A percentile compares a stretch with the other conserved stretches of the same genome.
phyloP scores from a whole-genome alignment of 2,329 filamentous ascomycete species.

The Colletotrichum salicis region DNA sequence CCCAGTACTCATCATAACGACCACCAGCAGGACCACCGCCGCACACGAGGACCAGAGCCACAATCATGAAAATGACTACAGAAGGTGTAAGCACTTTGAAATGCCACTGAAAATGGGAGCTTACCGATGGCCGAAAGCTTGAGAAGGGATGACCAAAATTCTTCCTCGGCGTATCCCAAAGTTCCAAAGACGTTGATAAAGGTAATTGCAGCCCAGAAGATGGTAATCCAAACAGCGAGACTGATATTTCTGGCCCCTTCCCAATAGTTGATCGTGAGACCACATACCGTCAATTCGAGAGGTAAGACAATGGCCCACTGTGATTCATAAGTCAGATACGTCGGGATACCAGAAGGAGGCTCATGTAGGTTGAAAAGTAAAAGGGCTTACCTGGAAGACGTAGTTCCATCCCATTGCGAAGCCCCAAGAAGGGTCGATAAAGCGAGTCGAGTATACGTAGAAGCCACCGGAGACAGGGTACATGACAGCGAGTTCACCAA shows the following conservation, averaged over 20 bases:
- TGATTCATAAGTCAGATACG: slow-evolving; percentile 34
- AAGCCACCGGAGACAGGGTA: slow-evolving; percentile 69
- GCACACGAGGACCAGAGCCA: slow-evolving; percentile 66
- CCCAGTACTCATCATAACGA: slow-evolving; percentile 57
- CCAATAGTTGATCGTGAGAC: slow-evolving; percentile 61
- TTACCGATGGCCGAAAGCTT: slow-evolving; percentile 59
- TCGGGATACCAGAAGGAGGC: neutral
- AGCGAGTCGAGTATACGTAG: slow-evolving; percentile 66
- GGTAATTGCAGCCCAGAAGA: slow-evolving; percentile 60
- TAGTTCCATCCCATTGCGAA: slow-evolving; percentile 63
- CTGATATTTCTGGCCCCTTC: slow-evolving; percentile 49
- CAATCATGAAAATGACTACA: slow-evolving; percentile 69
- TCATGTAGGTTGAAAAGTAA: neutral
- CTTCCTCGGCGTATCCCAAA: slow-evolving; percentile 64
- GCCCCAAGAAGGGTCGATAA: slow-evolving; percentile 67
- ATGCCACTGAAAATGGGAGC: neutral
- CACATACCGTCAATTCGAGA: slow-evolving; percentile 61
- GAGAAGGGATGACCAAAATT: slow-evolving; percentile 63
- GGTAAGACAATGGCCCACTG: slow-evolving; percentile 57
- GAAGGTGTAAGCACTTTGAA: neutral
- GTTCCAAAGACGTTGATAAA: slow-evolving; percentile 59
- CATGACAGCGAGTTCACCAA: slow-evolving; percentile 67
- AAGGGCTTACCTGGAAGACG: slow-evolving; percentile 50
- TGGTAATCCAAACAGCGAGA: slow-evolving; percentile 64
- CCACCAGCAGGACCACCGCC: slow-evolving; percentile 68